A percentile compares a stretch with the other conserved stretches of the same genome.
These are phyloP conservation scores for Ceratocystis albifundus DNA, from an alignment of 2,329 filamentous ascomycete genomes.

Conservation along the genomic window DNA sequence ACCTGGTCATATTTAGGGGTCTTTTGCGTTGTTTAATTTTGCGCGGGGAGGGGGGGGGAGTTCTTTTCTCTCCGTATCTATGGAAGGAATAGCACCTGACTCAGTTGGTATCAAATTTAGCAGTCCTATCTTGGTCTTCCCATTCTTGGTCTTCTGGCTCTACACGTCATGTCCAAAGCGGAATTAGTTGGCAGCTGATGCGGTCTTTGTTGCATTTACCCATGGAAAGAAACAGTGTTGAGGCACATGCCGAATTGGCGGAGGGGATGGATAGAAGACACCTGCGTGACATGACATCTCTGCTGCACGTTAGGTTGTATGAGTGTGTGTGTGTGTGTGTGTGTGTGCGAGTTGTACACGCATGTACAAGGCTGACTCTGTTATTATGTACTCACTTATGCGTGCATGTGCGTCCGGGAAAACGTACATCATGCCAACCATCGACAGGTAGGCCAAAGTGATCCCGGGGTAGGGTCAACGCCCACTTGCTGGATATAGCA, in stretches of 20 bases:
- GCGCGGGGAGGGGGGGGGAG: too few species aligned
- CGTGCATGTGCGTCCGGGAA: too few species aligned
- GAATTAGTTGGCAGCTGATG: not conserved
- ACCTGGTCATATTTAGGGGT: not conserved
- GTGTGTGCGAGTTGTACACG: not conserved
- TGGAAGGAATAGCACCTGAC: not conserved
- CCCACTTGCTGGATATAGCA: not conserved
- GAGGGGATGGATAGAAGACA: not conserved
- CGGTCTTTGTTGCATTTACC: not conserved
- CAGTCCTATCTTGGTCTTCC: not conserved
- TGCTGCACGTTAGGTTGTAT: too few species aligned
- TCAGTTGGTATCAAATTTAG: not conserved
- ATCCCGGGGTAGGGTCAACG: too few species aligned
- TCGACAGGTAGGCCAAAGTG: not conserved
- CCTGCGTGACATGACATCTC: too few species aligned
- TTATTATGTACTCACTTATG: too few species aligned
- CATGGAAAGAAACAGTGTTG: not conserved
- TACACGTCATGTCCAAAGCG: not conserved
- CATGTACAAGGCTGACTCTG: not conserved
- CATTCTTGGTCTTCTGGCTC: not conserved
- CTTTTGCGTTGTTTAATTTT: slow-evolving; percentile 6
- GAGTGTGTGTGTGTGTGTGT: not conserved
- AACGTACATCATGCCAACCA: not conserved
- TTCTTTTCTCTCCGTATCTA: not conserved
- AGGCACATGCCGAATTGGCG: not conserved